Base-by-base conservation (phyloP, 176 grass and related monocot genomes). In the Bothriochloa decipiens region DNA sequence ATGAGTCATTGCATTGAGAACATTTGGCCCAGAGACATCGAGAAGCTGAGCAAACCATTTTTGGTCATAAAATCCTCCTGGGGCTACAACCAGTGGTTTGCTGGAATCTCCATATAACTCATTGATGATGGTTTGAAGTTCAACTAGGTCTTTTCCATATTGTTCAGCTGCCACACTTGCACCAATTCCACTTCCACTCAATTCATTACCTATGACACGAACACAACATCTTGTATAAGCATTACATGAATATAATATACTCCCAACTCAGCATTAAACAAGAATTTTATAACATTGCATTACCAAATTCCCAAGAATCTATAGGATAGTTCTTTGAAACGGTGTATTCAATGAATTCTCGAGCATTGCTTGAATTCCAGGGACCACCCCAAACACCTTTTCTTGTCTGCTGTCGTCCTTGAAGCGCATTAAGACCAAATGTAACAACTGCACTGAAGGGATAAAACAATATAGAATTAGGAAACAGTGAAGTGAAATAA, bases 301-400 rank as follows among this genome's bases (percentile, higher is more conserved):
- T 93, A 98, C 95, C 95, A n/a, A 98, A 93, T 93, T 98, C 95
- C 95, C 96, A 98, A 42, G 96, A 98, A 91, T 98, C 96, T 52
- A 98, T 88, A 64, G 85, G 87, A 76, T 98, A 98, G 43, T 88
- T 83, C 79, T 78, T 91, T 16, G 85, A 86, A 60, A 86, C 83
- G 42, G 93, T 93, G 46, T 95, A 95, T 58, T 88, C 79, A 26
- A 95, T 93, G 40, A 98, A 95, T 36, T 93, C 89, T 28, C 22
- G 87, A 77, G 93, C 87, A 67, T 95, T 95, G 28, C 82, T 95
- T 35, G 90, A 91, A 89, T 98, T 93, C 95, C 95, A 98, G 25
- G 87, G 85, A 37, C 92, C 95, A 73, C 65, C 64, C 92, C 92
- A 98, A 37, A 82, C 60, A 33, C 93, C 83, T 50, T 42, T 88